phyloP scores from a whole-genome alignment of 495 filamentous ascomycete species.

The Apiosordaria backusii region DNA sequence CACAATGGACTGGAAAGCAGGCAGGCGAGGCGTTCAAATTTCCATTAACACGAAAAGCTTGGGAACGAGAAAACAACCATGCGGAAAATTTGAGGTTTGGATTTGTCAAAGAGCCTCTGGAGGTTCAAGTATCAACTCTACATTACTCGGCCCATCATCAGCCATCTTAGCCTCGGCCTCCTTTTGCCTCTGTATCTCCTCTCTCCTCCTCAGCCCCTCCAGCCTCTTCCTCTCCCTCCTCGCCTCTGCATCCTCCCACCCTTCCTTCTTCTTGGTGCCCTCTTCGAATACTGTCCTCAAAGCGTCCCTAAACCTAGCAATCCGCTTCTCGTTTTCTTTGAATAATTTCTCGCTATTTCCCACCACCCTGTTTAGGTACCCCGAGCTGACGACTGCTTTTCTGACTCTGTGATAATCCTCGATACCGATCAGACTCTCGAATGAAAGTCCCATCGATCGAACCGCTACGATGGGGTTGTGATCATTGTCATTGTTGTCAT shows the following conservation, averaged over 20 bases:
- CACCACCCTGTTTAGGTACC: constrained; percentile 61
- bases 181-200: constrained; percentile 28
- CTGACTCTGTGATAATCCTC: constrained; percentile 34
- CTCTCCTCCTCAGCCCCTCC: constrained; percentile 55
- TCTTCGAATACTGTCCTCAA: constrained; percentile 36
- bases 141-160: neutral
- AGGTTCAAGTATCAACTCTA: constrained; percentile 17
- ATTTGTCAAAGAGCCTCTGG: constrained; percentile 13
- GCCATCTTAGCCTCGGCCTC: constrained; percentile 24
- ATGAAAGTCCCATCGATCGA: constrained; percentile 69
- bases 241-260: constrained; percentile 57
- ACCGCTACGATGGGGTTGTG: constrained; percentile 73
- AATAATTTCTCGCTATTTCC: constrained; percentile 74
- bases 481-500: constrained; percentile 23
- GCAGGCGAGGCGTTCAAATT: constrained; percentile 8
- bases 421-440: constrained; percentile 75
- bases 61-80: too few species aligned
- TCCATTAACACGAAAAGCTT: neutral
- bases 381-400: constrained; percentile 48
- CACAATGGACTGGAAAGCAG: constrained; percentile 7
- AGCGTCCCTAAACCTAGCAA: constrained; percentile 54
- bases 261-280: constrained; percentile 20
- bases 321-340: constrained; percentile 65
- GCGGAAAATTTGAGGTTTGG: neutral
- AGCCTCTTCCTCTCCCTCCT: constrained; percentile 58